phyloP scores from a whole-genome alignment of 2,329 filamentous ascomycete species.

The Xylaria multiplex region DNA sequence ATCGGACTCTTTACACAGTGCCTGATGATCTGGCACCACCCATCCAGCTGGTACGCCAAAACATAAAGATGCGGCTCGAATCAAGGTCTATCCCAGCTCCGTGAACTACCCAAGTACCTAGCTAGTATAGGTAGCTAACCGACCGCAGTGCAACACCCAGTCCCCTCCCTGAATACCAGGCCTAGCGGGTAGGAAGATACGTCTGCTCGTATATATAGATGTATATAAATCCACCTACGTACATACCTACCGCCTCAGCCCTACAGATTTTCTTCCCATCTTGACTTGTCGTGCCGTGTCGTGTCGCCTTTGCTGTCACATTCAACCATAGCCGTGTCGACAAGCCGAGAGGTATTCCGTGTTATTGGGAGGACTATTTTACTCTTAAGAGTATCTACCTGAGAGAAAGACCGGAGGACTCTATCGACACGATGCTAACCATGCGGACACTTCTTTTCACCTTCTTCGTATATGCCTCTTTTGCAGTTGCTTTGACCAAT shows the following conservation, averaged over 20 bases:
- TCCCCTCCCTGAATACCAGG: constrained; percentile 15
- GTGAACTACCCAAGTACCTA: neutral
- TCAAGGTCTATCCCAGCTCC: constrained; percentile 23
- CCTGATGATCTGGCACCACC: constrained; percentile 28
- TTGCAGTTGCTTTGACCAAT: constrained; percentile 51
- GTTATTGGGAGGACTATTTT: neutral
- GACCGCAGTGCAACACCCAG: constrained; percentile 15
- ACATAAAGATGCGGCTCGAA: constrained; percentile 23
- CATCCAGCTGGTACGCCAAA: constrained; percentile 30
- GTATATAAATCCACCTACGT: neutral
- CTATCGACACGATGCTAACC: constrained; percentile 51
- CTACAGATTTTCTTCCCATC: neutral
- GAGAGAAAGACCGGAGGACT: neutral
- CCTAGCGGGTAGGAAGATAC: too few relatives aligned
- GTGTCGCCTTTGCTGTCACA: neutral
- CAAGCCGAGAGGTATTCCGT: neutral
- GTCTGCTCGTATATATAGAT: neutral
- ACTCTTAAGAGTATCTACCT: neutral
- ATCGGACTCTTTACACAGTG: constrained; percentile 22
- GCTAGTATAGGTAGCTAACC: neutral
- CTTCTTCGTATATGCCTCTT: constrained; percentile 46
- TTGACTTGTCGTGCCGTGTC: neutral
- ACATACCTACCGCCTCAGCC: neutral
- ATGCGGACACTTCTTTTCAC: constrained; percentile 51
- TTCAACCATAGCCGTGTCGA: neutral